A percentile compares a stretch with the other conserved stretches of the same genome.
phyloP scores from a whole-genome alignment of 805 yeast species.

The Diddensiella transvaalensis region DNA sequence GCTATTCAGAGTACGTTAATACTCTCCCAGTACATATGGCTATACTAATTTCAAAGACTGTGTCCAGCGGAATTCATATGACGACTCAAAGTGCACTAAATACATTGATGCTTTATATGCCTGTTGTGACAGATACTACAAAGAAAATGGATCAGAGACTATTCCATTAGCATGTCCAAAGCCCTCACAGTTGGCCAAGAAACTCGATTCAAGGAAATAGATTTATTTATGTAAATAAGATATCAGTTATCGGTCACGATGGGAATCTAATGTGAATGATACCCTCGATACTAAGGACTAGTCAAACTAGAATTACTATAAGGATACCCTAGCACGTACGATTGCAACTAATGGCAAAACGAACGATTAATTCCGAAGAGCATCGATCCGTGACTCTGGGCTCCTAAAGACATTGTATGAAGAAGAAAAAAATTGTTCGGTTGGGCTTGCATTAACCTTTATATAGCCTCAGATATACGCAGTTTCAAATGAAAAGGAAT shows the following conservation, averaged over 20 bases:
- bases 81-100: conserved; percentile 71
- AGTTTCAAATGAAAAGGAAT: too few relatives aligned
- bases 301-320: not conserved
- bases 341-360: conserved; percentile 22
- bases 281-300: conserved; percentile 10
- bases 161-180: conserved; percentile 76
- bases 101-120: conserved; percentile 66
- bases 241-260: conserved; percentile 16
- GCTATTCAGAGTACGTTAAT: conserved; percentile 60
- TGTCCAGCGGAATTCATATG: conserved; percentile 53
- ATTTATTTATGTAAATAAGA: conserved; percentile 32
- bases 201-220: conserved; percentile 58
- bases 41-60: conserved; percentile 51
- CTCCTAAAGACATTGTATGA: conserved; percentile 25
- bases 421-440: conserved; percentile 11
- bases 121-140: conserved; percentile 70
- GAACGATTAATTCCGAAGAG: conserved; percentile 17
- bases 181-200: conserved; percentile 56
- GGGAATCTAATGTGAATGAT: conserved; percentile 4
- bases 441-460: not conserved
- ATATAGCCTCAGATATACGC: not conserved
- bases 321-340: conserved; percentile 26
- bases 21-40: too few relatives aligned
- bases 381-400: conserved; percentile 28
- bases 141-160: conserved; percentile 44